A percentile compares a stretch with the other conserved stretches of the same genome.
Evolutionary conservation across 2,329 filamentous ascomycete species (phyloP).

Genomic region (Xylaria sp.): DNA sequence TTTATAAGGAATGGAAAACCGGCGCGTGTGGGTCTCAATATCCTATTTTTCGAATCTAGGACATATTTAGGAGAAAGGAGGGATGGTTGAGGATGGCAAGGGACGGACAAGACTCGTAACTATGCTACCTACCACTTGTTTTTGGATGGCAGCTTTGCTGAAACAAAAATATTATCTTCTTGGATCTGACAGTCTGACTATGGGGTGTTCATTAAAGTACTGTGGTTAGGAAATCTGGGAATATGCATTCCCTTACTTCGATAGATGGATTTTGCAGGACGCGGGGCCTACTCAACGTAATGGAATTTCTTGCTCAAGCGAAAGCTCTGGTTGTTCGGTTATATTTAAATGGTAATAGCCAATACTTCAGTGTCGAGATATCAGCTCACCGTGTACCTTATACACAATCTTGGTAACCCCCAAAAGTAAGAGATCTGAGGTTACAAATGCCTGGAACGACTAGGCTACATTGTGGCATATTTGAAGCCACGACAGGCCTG

Average conservation of each 20-base stretch:
- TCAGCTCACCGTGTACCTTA: too few species aligned
- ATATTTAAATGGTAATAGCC: too few species aligned
- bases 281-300: neutral
- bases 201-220: neutral
- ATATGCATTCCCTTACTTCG: neutral
- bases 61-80: conserved; percentile 13
- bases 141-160: conserved; percentile 12
- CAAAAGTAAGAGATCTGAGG: too few species aligned
- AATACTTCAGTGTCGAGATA: too few species aligned
- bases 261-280: neutral
- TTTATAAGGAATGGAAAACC: conserved; percentile 32
- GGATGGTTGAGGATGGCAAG: neutral
- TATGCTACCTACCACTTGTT: neutral
- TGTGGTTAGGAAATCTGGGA: neutral
- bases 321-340: neutral
- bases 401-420: too few species aligned
- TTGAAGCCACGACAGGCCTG: too few species aligned
- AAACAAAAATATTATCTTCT: neutral
- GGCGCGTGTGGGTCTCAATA: conserved; percentile 33
- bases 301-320: too few species aligned
- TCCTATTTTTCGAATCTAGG: conserved; percentile 24
- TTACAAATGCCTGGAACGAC: too few species aligned
- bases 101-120: neutral
- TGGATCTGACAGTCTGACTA: neutral
- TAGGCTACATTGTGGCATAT: too few species aligned